A percentile compares a stretch with the other conserved stretches of the same genome.
phyloP scores from a whole-genome alignment of 306 rosid species.

The Canavalia ensiformis region DNA sequence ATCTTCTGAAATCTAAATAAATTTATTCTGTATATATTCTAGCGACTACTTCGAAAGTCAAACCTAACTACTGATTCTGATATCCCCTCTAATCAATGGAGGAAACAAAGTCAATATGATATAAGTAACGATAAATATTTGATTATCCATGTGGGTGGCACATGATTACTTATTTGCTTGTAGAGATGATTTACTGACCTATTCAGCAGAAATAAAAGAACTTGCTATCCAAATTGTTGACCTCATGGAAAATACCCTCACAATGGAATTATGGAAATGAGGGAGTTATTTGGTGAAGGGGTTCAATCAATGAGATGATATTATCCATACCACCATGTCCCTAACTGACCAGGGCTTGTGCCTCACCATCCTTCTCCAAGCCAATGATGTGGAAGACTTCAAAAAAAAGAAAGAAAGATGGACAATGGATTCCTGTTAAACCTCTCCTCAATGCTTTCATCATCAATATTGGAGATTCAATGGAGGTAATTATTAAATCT shows the following conservation, averaged over 20 bases:
- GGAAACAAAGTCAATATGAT: background rate
- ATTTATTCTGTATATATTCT: too few relatives aligned
- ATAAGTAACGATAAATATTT: too few relatives aligned
- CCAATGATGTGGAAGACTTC: constrained; percentile 49
- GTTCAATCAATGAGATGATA: constrained; percentile 37
- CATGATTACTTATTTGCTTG: background rate
- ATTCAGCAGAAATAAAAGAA: background rate
- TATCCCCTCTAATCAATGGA: too few relatives aligned
- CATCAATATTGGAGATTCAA: constrained; percentile 47
- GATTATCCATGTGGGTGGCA: too few relatives aligned
- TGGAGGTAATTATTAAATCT: constrained; percentile 39
- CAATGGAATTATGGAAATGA: constrained; percentile 24
- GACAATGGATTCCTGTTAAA: constrained; percentile 50
- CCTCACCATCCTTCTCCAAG: constrained; percentile 44
- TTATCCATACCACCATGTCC: constrained; percentile 46
- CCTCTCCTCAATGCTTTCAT: constrained; percentile 52
- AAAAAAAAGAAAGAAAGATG: constrained; percentile 48
- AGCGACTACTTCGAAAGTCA: too few relatives aligned
- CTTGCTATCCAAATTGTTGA: constrained; percentile 3
- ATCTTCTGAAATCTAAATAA: too few relatives aligned
- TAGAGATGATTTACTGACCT: constrained; percentile 20
- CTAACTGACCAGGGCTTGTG: constrained; percentile 30
- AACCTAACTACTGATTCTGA: too few relatives aligned
- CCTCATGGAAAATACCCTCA: constrained; percentile 33
- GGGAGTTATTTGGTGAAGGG: constrained; percentile 5